Conservation (phyloP, 768 basidiomycete genomes). For the Tricholoma bakamatsutake region DNA sequence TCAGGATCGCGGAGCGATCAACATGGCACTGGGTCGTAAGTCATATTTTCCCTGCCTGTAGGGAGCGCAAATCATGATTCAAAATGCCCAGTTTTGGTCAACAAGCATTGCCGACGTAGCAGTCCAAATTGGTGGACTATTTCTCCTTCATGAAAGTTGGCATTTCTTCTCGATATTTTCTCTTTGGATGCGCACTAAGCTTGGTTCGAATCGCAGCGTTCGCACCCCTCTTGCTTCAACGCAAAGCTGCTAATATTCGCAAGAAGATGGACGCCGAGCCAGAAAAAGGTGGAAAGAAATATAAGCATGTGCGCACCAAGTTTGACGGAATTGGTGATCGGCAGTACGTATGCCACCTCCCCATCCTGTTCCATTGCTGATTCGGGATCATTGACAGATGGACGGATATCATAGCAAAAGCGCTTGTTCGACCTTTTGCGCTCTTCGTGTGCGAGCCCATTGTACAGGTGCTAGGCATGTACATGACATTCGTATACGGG, state of each 20-base stretch:
- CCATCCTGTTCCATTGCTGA: neutral
- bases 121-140: constrained; percentile 50
- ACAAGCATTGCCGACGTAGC: constrained; percentile 50
- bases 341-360: constrained; percentile 29
- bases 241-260: constrained; percentile 44
- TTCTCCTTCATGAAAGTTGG: constrained; percentile 61
- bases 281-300: constrained; percentile 34
- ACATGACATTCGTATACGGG: constrained; percentile 69
- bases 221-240: constrained; percentile 38
- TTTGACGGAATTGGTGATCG: constrained; percentile 37
- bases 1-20: constrained; percentile 49
- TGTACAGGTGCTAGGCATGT: constrained; percentile 61
- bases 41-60: constrained; percentile 1
- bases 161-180: neutral
- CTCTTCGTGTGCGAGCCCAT: constrained; percentile 60
- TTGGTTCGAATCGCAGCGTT: constrained; percentile 28
- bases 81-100: constrained; percentile 50
- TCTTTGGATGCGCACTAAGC: neutral
- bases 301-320: constrained; percentile 39
- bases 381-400: constrained; percentile 31
- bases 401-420: constrained; percentile 42
- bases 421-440: constrained; percentile 63
- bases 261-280: constrained; percentile 24
- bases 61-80: neutral
- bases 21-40: constrained; percentile 72